A percentile compares a stretch with the other conserved stretches of the same genome.
Evolutionary conservation across 176 grass and related monocot genomes (phyloP).

Genomic region (Zoysia japonica): DNA sequence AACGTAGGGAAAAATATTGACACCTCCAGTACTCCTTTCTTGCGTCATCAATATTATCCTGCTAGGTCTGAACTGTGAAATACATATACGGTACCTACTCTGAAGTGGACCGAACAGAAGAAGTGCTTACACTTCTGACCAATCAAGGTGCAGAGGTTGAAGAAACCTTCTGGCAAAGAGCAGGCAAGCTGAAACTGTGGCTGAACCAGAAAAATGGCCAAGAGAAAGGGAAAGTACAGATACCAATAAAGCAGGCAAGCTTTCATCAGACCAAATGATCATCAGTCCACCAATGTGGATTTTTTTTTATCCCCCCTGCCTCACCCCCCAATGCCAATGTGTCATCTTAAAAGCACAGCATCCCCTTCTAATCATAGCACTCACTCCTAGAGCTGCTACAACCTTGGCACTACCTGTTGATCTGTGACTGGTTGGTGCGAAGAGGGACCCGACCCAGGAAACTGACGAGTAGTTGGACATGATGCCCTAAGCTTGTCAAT

Average conservation of each 20-base stretch:
- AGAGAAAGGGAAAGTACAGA: slow-evolving; percentile 62
- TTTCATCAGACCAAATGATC: slow-evolving; percentile 80
- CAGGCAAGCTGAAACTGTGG: not conserved
- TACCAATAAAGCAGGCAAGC: slow-evolving; percentile 56
- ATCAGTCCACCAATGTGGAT: slow-evolving; percentile 48
- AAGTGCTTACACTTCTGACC: slow-evolving; percentile 26
- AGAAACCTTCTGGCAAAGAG: slow-evolving; percentile 29
- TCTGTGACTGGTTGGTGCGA: slow-evolving; percentile 52
- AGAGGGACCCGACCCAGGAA: slow-evolving; percentile 7
- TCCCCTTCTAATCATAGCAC: slow-evolving; percentile 60
- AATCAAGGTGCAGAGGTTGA: slow-evolving; percentile 25
- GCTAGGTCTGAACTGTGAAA: slow-evolving; percentile 14
- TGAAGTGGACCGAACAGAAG: slow-evolving; percentile 1
- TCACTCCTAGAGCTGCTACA: slow-evolving; percentile 63
- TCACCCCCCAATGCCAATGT: slow-evolving; percentile 42
- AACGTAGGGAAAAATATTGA: slow-evolving; percentile 19
- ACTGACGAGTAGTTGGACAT: slow-evolving; percentile 10
- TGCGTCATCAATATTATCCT: slow-evolving; percentile 17
- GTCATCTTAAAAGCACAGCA: slow-evolving; percentile 61
- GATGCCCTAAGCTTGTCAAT: slow-evolving; percentile 47
- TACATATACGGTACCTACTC: not conserved
- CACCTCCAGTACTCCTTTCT: not conserved
- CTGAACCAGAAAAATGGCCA: slow-evolving; percentile 51
- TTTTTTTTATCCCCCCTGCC: slow-evolving; percentile 44
- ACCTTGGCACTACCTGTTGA: slow-evolving; percentile 63